Evolutionary conservation across 2,329 filamentous ascomycete genomes (phyloP), one percentile per base, ranked within the genome.

Genomic region (Didymella pinodella): DNA sequence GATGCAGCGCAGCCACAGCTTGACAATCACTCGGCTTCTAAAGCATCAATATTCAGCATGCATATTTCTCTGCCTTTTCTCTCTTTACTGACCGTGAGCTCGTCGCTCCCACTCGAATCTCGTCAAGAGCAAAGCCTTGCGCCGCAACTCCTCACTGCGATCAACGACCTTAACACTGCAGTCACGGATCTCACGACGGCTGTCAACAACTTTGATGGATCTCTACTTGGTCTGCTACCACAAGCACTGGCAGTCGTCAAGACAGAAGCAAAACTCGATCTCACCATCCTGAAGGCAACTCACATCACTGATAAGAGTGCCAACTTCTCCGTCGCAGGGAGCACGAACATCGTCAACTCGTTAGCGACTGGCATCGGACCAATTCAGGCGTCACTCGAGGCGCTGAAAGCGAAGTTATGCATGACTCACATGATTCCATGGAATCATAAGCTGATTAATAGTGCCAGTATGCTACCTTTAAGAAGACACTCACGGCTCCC

Each of bases 141-240:
- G 4, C 53, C 62, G 2, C 47, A 66, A 46, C 46, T 70, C 5
- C 58, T 65, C 14, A 40, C 47, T 11, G 59, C 66, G 5, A 67
- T 69, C 47, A 54, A 46, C 7, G 59, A 54, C 6, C 57, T 69
- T 2, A 67, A 66, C 48, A 46, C 59, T 3, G 64, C 63, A 4
- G 57, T 67, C 14, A 53, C 49, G 12, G 32, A 56, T 5, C 62
- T 69, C 3, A 71, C 67, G 16, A 51, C 53, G 11, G 68, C 65
- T 2, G 66, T 71, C 31, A 66, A 64, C 44, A 59, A 55, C 8
- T 71, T 68, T 46, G 67, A 71, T 29, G 65, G 65, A 29, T 62
- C 59, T 1, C 41, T 68, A 2, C 44, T 71, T 0, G 54, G 60
- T 8, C 36, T 68, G 0, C 25, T 71, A 4, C 67, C 68, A 11